Percentiles rank a stretch among this genome's conserved stretches.
Evolutionary conservation across 495 filamentous ascomycete genomes (phyloP).

Genomic region (Cercophora newfieldiana): DNA sequence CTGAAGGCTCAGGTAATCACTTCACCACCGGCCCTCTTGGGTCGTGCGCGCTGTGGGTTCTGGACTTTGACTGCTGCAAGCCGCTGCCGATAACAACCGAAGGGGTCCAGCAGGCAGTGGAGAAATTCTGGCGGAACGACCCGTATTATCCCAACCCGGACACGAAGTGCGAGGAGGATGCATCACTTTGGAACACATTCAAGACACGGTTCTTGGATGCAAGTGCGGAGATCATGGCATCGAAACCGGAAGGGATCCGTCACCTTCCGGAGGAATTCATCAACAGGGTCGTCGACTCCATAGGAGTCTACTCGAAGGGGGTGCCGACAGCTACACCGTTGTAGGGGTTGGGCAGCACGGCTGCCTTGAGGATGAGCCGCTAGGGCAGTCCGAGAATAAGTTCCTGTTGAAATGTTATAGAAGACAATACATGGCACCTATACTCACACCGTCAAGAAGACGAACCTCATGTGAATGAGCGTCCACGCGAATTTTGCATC

Average conservation of each 20-base stretch:
- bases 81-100: constrained; percentile 34
- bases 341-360: constrained; percentile 12
- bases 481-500: constrained; percentile 10
- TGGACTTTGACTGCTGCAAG: constrained; percentile 49
- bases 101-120: constrained; percentile 36
- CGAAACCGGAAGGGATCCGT: constrained; percentile 4
- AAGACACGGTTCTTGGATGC: constrained; percentile 25
- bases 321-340: constrained; percentile 13
- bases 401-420: constrained; percentile 11
- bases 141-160: constrained; percentile 42
- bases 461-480: constrained; percentile 12
- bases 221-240: constrained; percentile 21
- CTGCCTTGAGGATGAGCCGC: constrained; percentile 11
- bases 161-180: constrained; percentile 22
- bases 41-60: constrained; percentile 40
- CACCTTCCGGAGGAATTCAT: constrained; percentile 23
- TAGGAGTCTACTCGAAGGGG: constrained; percentile 16
- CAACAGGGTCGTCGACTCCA: constrained; percentile 1
- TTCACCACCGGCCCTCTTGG: constrained; percentile 24
- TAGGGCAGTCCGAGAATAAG: constrained; percentile 12
- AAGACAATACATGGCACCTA: constrained; percentile 12
- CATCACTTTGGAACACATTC: constrained; percentile 38
- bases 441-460: constrained; percentile 13
- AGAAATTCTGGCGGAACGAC: constrained; percentile 42
- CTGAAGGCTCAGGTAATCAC: not conserved